A percentile compares a stretch with the other conserved stretches of the same genome.
These are phyloP conservation scores for Saccharomycopsis sp. DNA, from an alignment of 805 yeast genomes.

Conservation along the genomic window DNA sequence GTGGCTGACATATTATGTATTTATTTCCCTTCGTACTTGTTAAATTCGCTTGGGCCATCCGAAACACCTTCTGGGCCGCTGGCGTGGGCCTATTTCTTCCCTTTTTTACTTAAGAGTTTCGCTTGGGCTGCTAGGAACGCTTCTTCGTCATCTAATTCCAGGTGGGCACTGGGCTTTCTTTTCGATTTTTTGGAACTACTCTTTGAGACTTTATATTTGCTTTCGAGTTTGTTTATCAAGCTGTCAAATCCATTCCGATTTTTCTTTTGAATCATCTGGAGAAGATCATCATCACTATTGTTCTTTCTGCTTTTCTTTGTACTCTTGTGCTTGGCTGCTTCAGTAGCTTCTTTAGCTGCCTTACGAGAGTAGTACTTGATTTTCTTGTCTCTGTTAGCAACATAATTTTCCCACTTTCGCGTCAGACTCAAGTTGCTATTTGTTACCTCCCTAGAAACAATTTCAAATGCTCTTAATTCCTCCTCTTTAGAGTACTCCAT, in stretches of 20 bases:
- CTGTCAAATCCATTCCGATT: slow-evolving; percentile 38
- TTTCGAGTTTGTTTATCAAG: slow-evolving; percentile 41
- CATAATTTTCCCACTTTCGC: slow-evolving; percentile 45
- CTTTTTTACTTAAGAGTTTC: slow-evolving; percentile 30
- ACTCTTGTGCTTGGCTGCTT: slow-evolving; percentile 46
- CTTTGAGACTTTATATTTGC: slow-evolving; percentile 39
- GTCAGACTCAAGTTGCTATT: slow-evolving; percentile 30
- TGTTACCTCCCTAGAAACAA: slow-evolving; percentile 39
- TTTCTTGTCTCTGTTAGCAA: slow-evolving; percentile 40
- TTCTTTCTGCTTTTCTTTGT: slow-evolving; percentile 31
- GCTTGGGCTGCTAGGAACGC: slow-evolving; percentile 44
- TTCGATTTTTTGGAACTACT: slow-evolving; percentile 23
- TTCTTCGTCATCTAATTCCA: slow-evolving; percentile 34
- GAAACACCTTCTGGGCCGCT: background rate
- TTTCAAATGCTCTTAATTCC: slow-evolving; percentile 52
- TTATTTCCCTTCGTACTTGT: background rate
- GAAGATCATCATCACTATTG: slow-evolving; percentile 36
- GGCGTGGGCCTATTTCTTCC: slow-evolving; percentile 1
- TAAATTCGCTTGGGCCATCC: background rate
- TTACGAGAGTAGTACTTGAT: slow-evolving; percentile 43
- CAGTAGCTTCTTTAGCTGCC: slow-evolving; percentile 57
- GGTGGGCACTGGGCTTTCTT: slow-evolving; percentile 10
- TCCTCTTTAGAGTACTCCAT: slow-evolving; percentile 53
- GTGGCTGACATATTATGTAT: no score
- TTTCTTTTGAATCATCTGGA: slow-evolving; percentile 43